Conservation (phyloP, 2,329 filamentous ascomycete genomes). For the Microcyclosporella mali region DNA sequence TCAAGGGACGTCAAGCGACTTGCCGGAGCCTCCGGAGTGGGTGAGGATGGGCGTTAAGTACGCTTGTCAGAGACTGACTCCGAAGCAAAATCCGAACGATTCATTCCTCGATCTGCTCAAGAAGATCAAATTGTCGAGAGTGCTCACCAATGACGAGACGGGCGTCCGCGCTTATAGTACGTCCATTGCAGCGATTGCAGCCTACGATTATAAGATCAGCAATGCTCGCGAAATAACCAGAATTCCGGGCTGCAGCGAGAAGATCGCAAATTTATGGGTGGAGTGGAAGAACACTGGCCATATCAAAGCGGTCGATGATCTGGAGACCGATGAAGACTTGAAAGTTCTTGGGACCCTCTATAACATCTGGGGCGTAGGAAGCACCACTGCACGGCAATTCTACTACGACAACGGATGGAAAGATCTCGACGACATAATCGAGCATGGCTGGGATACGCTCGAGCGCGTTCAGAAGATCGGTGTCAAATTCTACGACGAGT, state of each 20-base stretch:
- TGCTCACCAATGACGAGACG: constrained; percentile 67
- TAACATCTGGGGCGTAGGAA: constrained; percentile 87
- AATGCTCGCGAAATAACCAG: constrained; percentile 38
- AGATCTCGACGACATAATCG: constrained; percentile 78
- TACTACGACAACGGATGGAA: constrained; percentile 70
- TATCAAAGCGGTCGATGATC: constrained; percentile 58
- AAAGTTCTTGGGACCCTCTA: constrained; percentile 64
- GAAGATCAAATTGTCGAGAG: constrained; percentile 65
- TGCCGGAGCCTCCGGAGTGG: constrained; percentile 67
- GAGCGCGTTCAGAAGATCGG: constrained; percentile 86
- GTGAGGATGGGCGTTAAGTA: constrained; percentile 59
- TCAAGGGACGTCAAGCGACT: constrained; percentile 37
- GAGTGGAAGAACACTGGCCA: constrained; percentile 60
- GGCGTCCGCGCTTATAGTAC: constrained; percentile 82
- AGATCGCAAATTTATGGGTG: constrained; percentile 69
- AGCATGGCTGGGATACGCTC: constrained; percentile 70
- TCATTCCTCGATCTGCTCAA: constrained; percentile 67
- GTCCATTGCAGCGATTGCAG: constrained; percentile 73
- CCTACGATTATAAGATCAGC: constrained; percentile 62
- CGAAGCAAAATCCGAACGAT: constrained; percentile 63
- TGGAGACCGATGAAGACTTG: constrained; percentile 59
- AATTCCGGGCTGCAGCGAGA: constrained; percentile 74
- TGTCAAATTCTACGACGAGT: constrained; percentile 87
- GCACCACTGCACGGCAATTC: constrained; percentile 72
- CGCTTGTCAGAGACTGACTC: constrained; percentile 74